Base-by-base conservation (phyloP, 2,329 filamentous ascomycete species). In the Chalara sp. region DNA sequence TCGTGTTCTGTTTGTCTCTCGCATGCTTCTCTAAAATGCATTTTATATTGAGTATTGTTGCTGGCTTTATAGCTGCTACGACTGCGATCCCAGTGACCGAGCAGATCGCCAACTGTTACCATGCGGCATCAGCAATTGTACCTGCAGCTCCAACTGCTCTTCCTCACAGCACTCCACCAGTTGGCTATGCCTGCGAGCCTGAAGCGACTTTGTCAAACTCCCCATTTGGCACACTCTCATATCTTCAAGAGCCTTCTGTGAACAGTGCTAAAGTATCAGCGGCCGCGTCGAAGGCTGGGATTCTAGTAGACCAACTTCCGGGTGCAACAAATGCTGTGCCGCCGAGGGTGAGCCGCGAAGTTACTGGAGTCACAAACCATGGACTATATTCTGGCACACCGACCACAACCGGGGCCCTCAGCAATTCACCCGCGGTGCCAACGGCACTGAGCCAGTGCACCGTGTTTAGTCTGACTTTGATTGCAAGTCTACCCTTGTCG, bases 401-500 rank as follows among this genome's bases (percentile, higher is more conserved):
- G 0, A 87, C 84, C 0, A 86, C 80, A 0, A 89, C 81, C 0
- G 87, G 87, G 4, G 87, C 87, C 28, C 66, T 86, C 3, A 77
- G 75, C 6, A 84, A 77, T 3, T 71, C 69, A 0, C 74, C 81
- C 0, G 55, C 83, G 87, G 87, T 2, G 90, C 87, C 42, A 91
- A 92, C 53, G 87, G 87, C n/a, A 79, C 81, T 0, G 75, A 77
- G 42, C 87, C 87, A 1, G 80, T 89, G 1, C 92, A 92, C 67
- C 81, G 85, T 54, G 83, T 87, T 0, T 76, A 88, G 61, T 88
- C 84, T 56, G 89, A 95, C 62, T 93, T 90, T 63, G 89, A 93
- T 67, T 93, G 85, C 64, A 77, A 92, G 65, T 90, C 86, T 0
- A 52, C 64, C 45, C 75, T 93, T 0, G 73, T 93, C 10, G 86